Evolutionary conservation across 164 flowering plant species (phyloP).

Genomic region (Stephania japonica): DNA sequence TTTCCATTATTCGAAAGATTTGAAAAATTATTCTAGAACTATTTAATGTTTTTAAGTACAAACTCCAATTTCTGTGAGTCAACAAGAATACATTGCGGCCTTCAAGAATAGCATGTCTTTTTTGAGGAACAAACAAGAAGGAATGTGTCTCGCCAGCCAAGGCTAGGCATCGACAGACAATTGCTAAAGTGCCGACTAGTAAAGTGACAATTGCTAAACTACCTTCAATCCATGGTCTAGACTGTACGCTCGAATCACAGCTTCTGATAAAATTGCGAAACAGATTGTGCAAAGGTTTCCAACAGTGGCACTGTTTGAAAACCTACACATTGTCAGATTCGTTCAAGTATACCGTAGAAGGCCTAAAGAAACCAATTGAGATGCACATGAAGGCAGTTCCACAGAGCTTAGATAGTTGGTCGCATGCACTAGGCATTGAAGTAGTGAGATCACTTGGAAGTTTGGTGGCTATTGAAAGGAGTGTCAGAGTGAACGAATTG

Average conservation of each 20-base stretch:
- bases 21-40: neutral
- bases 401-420: constrained; percentile 13
- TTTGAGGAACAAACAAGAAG: too few relatives aligned
- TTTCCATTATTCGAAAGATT: neutral
- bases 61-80: neutral
- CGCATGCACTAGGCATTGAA: constrained; percentile 5
- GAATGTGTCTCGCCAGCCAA: neutral
- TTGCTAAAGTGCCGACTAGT: neutral
- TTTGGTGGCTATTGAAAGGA: constrained; percentile 14
- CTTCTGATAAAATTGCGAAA: neutral
- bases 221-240: neutral
- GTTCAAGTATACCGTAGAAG: constrained; percentile 1
- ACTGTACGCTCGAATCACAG: neutral
- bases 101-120: neutral
- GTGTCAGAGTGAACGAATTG: constrained; percentile 9
- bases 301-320: neutral
- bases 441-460: constrained; percentile 14
- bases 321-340: neutral
- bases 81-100: neutral
- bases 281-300: neutral
- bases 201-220: constrained; percentile 1
- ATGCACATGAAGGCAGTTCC: constrained; percentile 6
- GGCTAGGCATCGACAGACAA: neutral
- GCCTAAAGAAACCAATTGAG: too few relatives aligned
- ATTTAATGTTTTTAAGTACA: neutral